Evolutionary conservation across 1,284 basidiomycete species (phyloP), one percentile per base, ranked within the genome.

Genomic region (Neonothopanus nambi): DNA sequence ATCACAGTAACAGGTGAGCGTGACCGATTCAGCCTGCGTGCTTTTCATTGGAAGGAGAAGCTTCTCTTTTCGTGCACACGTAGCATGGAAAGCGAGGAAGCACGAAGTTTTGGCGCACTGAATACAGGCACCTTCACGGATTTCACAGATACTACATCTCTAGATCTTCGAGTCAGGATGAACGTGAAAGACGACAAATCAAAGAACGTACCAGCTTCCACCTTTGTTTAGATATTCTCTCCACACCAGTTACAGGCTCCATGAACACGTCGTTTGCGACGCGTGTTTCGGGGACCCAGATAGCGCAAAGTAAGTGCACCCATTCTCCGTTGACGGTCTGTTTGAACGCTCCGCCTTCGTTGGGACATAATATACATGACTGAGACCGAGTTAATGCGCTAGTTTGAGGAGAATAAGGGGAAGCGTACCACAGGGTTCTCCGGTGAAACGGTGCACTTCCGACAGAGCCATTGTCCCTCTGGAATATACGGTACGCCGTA

Each of bases 401-500:
- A 50, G 12, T 35, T 12, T 41, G 18, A 20, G 26, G 46, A 20
- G 20, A 33, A 35, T 44, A 23, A n/a, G n/a, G 15, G 6, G 26
- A 43, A 15, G 73, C 89, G 63, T 67, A 95, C 93, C 41, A 99
- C 95, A 8, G 95, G 94, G 58, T 89, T 91, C 69, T 98, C 96
- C 0, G 97, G 97, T 1, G 94, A 97, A 17, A 99, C 95, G 1
- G 95, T 98, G 67, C 97, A 99, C 70, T 99, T 99, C 51, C 97
- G 79, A 70, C 97, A 99, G 28, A 99, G 82, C 97, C 97, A 99
- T 71, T 99, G 96, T 1, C 97, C 97, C 72, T 99, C 97, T 0
- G 97, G 97, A 57, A 99, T 98, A 67, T 99, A 99, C 2, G 97
- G 97, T 4, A 99, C 94, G 30, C 97, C 97, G 68, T 99, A 99